These are phyloP conservation scores for Dioszegia aurantiaca DNA, from an alignment of 768 basidiomycete species.

Conservation along the genomic window DNA sequence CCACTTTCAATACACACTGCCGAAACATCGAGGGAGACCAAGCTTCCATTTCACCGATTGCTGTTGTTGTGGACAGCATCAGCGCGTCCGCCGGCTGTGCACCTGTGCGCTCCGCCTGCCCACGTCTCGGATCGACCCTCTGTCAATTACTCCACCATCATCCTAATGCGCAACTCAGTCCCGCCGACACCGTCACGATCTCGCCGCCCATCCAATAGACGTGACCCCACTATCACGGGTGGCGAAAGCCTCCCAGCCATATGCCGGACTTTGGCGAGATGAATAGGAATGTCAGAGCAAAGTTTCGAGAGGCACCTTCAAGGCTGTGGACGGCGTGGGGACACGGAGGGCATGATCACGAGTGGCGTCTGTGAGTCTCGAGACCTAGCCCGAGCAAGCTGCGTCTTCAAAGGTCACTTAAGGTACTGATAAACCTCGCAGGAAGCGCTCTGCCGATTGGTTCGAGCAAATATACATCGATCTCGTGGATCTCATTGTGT, in stretches of 20 bases:
- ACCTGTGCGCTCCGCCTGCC: not conserved
- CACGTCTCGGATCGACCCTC: no score
- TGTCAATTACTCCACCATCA: not conserved
- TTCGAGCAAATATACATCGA: constrained; percentile 27
- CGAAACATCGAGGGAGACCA: not conserved
- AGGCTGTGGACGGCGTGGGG: constrained; percentile 2
- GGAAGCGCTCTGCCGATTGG: constrained; percentile 25
- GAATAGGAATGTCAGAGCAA: constrained; percentile 2
- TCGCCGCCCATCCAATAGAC: no score
- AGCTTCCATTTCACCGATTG: not conserved
- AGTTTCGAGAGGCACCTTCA: not conserved
- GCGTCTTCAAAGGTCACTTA: not conserved
- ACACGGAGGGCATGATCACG: constrained; percentile 4
- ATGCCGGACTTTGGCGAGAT: constrained; percentile 13
- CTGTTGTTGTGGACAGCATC: no score
- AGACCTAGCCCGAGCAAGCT: not conserved
- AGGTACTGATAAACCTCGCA: not conserved
- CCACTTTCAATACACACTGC: not conserved
- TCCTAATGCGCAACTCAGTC: not conserved
- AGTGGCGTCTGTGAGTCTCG: constrained; percentile 7
- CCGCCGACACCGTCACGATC: not conserved
- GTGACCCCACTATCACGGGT: not conserved
- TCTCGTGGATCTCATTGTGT: constrained; percentile 21
- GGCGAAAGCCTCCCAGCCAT: not conserved
- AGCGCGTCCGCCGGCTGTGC: not conserved